Evolutionary conservation across 108 stramenopile genomes (phyloP), one percentile per base, ranked within the genome.

Genomic region (Discostella pseudostelligera): DNA sequence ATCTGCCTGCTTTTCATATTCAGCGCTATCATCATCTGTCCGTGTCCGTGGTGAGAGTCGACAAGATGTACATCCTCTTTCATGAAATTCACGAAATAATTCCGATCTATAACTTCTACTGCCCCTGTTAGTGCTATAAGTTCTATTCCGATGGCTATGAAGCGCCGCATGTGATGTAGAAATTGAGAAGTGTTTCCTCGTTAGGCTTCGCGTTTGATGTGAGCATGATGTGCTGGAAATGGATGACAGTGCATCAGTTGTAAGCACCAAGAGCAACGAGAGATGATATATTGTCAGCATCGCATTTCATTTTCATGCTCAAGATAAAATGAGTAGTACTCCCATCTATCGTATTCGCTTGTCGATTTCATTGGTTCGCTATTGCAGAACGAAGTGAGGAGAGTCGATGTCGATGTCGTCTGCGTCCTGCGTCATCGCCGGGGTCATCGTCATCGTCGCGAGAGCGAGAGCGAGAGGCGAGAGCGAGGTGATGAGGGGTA

Each of bases 191-290:
- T 56, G 32, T 35, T 19, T 19, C 35, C 32, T 56, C 32, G 32
- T 5, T 4, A 4, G 32, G 32, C 53, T 54, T 35, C 55, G 55
- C 0, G 55, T 16, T 2, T 16, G 28, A 11, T 56, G 32, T 4
- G 35, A 35, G 19, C 55, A 39, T 56, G 55, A 8, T 39, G 32
- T 37, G 53, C n/a, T 56, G 16, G 36, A 56, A 36, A n/a, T 2
- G 1, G 42, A 43, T 16, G 32, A 16, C 4, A n/a, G 4, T 10
- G 32, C 55, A 26, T 56, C n/a, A 17, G 37, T 9, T 19, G 32
- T 26, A 39, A 35, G 37, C 14, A 56, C 16, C 29, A 56, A 56
- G n/a, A 56, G 55, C 55, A 56, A 19, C 55, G 37, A 56, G 0
- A 56, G 35, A 39, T 35, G 55, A 32, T 32, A 16, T 19, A 56